Percentiles rank a stretch among this genome's conserved stretches.
Conservation (phyloP, 225 moss, liverwort and hornwort species). For the Asterella californica region DNA sequence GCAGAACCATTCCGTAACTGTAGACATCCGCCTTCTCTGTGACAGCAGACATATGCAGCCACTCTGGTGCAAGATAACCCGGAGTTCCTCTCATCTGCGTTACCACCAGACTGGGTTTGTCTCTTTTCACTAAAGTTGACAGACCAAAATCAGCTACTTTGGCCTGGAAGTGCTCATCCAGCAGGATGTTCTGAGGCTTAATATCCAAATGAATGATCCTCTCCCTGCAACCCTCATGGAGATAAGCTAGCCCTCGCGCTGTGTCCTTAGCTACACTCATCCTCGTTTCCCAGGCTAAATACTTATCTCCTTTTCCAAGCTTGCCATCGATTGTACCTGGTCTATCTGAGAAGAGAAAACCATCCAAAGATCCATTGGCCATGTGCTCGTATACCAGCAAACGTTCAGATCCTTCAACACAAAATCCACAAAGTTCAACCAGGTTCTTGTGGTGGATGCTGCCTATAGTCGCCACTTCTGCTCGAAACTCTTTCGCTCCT, state of each 20-base stretch:
- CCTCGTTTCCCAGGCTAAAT: slow-evolving; percentile 25
- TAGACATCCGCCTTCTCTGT: slow-evolving; percentile 69
- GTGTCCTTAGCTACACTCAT: slow-evolving; percentile 16
- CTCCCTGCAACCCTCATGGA: slow-evolving; percentile 20
- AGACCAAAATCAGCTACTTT: slow-evolving; percentile 28
- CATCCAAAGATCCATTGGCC: slow-evolving; percentile 20
- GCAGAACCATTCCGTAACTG: slow-evolving; percentile 70
- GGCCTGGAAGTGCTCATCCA: slow-evolving; percentile 17
- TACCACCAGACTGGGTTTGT: slow-evolving; percentile 40
- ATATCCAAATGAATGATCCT: slow-evolving; percentile 28
- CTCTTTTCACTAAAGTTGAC: slow-evolving; percentile 19
- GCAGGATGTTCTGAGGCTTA: slow-evolving; percentile 28
- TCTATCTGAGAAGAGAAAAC: background rate
- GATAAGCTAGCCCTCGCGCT: slow-evolving; percentile 25
- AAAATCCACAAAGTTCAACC: slow-evolving; percentile 16
- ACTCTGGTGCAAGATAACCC: slow-evolving; percentile 65
- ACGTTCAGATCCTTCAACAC: slow-evolving; percentile 18
- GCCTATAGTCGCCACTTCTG: slow-evolving; percentile 20
- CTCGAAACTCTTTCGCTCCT: slow-evolving; percentile 18
- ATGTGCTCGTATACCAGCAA: slow-evolving; percentile 24
- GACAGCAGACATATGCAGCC: slow-evolving; percentile 61
- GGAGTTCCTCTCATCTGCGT: slow-evolving; percentile 71
- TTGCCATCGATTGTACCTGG: background rate
- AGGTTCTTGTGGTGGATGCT: slow-evolving; percentile 25
- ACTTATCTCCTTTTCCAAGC: background rate